These are phyloP conservation scores for Taphrina communis DNA, from an alignment of 1,139 yeast genomes.

Conservation along the genomic window DNA sequence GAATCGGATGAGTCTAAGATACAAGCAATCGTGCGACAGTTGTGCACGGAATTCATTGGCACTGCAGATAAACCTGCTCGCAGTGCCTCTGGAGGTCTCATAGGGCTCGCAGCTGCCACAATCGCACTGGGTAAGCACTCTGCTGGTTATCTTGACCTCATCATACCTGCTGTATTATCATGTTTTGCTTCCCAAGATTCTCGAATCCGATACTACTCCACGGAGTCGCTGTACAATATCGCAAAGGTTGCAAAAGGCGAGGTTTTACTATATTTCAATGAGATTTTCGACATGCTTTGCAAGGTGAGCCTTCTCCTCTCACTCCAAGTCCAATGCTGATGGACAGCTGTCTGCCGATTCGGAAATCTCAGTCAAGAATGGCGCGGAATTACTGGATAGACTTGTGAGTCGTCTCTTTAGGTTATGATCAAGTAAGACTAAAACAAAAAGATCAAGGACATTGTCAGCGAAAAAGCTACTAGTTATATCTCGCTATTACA, in stretches of 20 bases:
- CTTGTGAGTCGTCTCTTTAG: conserved; percentile 55
- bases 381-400: conserved; percentile 91
- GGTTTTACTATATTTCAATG: conserved; percentile 86
- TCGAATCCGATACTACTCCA: conserved; percentile 92
- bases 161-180: conserved; percentile 90
- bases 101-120: conserved; percentile 78
- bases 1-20: conserved; percentile 58
- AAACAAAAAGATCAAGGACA: conserved; percentile 63
- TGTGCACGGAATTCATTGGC: conserved; percentile 63
- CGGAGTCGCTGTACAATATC: conserved; percentile 93
- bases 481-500: conserved; percentile 70
- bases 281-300: conserved; percentile 90
- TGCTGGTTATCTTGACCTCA: conserved; percentile 76
- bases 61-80: conserved; percentile 70
- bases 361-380: conserved; percentile 90
- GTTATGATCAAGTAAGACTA: neutral
- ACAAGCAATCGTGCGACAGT: conserved; percentile 67
- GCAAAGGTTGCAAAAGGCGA: conserved; percentile 98
- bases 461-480: conserved; percentile 93
- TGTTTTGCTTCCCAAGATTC: conserved; percentile 98
- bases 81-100: conserved; percentile 75
- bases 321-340: neutral
- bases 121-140: conserved; percentile 68
- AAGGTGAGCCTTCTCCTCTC: conserved; percentile 50
- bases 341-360: conserved; percentile 79